Base-by-base conservation (phyloP, 441 rosid species). In the Erodium trifolium region DNA sequence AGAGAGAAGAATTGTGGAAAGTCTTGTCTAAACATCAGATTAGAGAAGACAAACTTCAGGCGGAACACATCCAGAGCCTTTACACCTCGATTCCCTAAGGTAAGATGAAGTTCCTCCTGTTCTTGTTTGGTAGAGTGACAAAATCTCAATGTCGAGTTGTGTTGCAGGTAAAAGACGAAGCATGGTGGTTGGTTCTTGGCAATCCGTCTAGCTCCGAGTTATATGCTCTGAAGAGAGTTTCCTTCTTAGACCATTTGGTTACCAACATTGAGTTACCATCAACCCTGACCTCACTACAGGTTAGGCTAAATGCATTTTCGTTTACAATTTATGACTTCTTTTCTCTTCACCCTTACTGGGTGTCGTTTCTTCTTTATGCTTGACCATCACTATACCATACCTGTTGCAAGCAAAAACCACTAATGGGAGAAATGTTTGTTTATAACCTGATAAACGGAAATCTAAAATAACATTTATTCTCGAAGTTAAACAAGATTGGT, bases 181-280 rank as follows among this genome's bases (percentile, higher is more conserved):
- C 98, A 57, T 94, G 99, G 98, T 94, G 98, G 99, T 76, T 94
- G 70, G 81, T 90, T 71, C 93, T 94, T 65, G 96, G 97, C 27
- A 87, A 92, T 77, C 75, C 89, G 27, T 68, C 82, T 62, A 83
- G 92, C 57, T 83, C 85, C 1, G 93, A 92, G 73, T 81, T 92
- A 55, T 85, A 84, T 88, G 96, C 96, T 72, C 69, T 92, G 70
- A 94, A 92, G 85, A 88, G 99, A 77, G 88, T 94, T 68, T 86
- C 97, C 49, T 88, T 94, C 87, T 71, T 86, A 8, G 85, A 78
- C 72, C 89, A 80, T 69, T 67, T 87, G 80, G 84, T 75, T 59
- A 90, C 92, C 67, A 85, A 75, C 69, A 88, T 92, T 96, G 85
- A 82, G 70, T 78, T 94, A 47, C 90, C 92, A 16, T 71, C 86